Conservation (phyloP, 1,139 yeast species). For the Insectozyma bohioensis region DNA sequence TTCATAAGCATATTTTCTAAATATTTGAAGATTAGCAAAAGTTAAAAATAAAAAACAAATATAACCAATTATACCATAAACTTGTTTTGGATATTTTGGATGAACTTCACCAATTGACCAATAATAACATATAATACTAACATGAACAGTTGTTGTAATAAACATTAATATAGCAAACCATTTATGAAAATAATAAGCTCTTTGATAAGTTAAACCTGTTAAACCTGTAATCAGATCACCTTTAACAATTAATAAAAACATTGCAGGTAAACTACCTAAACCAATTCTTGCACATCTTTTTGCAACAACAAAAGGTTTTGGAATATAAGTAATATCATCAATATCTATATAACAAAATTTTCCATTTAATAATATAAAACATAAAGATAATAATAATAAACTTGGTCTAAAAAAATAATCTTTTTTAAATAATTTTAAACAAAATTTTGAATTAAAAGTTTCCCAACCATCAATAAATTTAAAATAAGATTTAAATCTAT, state of each 20-base stretch:
- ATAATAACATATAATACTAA: constrained; percentile 27
- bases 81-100: constrained; percentile 40
- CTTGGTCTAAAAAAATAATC: constrained; percentile 42
- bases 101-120: constrained; percentile 40
- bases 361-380: constrained; percentile 30
- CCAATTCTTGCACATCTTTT: constrained; percentile 46
- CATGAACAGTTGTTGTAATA: constrained; percentile 37
- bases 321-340: constrained; percentile 39
- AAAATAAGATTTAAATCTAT: constrained; percentile 21
- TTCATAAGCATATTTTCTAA: constrained; percentile 44
- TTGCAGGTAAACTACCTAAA: constrained; percentile 41
- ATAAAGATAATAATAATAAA: constrained; percentile 25
- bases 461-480: constrained; percentile 28
- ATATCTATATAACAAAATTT: constrained; percentile 30
- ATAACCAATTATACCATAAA: constrained; percentile 50
- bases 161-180: constrained; percentile 48
- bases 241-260: constrained; percentile 37
- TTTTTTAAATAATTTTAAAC: constrained; percentile 6
- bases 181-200: constrained; percentile 38
- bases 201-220: constrained; percentile 45
- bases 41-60: constrained; percentile 36
- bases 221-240: constrained; percentile 40
- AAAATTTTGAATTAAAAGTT: constrained; percentile 25
- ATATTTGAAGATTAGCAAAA: constrained; percentile 35
- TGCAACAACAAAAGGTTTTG: constrained; percentile 38